Base-by-base conservation (phyloP, 768 basidiomycete species). In the Tricholoma matsutake region DNA sequence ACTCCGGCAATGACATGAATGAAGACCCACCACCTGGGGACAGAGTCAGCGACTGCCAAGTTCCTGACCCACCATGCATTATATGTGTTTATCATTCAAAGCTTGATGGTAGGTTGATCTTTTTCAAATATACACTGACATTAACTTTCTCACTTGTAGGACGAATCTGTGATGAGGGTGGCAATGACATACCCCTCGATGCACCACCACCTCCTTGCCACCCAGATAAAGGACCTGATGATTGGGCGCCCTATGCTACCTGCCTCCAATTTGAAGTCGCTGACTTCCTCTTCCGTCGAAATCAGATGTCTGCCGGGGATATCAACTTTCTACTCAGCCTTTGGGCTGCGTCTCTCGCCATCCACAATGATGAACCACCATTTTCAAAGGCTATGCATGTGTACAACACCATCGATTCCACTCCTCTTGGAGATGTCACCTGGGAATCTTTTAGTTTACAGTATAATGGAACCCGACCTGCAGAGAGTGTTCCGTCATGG, bases 211-310 rank as follows among this genome's bases (percentile, higher is more conserved):
- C 49, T 28, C 49, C 49, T 28, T 9, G 22, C 20, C 6, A 13
- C 45, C 22, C 45, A 10, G 18, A 47, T 47, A 22, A 47, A 3
- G 18, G 45, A 51, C 25, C 22, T 14, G 52, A 61, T 22, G 54
- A 61, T 25, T 56, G 43, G 53, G 32, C 8, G 29, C 61, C 63
- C 20, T 64, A 56, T 51, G 16, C 32, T 34, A 14, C 51, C 28
- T 16, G 14, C 18, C 32, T 43, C 4, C 31, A 54, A 31, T 64
- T 62, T 41, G 56, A 64, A 34, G 31, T 43, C 1, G 60, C 60
- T 34, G 63, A 69, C 35, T 64, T 71, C 8, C 56, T 72, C 9
- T 72, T 65, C 51, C 25, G 16, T 10, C 25, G 25, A 3, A 59
- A 52, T 14, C 62, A 73, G 54, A 68, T 71, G 54, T 55, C 54